Percentiles rank a stretch among this genome's conserved stretches.
Conservation (phyloP, 176 grass and related monocot genomes). For the maize (Zea mays) region Zm-B73-REFERENCE-NAM-5.0 NC_050104.1:28970001-28970500, state of each 20-base stretch:
- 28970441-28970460: conserved; percentile 22
- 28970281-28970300: conserved; percentile 24
- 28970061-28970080: too few species aligned
- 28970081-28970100: neutral
- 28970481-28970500: conserved; percentile 84
- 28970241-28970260: conserved; percentile 11
- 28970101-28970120: conserved; percentile 19
- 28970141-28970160: conserved; percentile 17
- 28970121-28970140: conserved; percentile 16
- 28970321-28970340: conserved; percentile 92
- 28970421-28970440: conserved; percentile 48
- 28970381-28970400: conserved; percentile 70
- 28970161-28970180: conserved; percentile 7
- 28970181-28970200: conserved; percentile 73
- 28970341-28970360: conserved; percentile 72
- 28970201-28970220: conserved; percentile 33
- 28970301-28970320: conserved; percentile 74
- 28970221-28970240: conserved; percentile 9
- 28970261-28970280: neutral
- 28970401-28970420: conserved; percentile 53
- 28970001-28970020: too few species aligned
- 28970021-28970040: too few species aligned
- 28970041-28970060: too few species aligned
- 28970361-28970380: conserved; percentile 74
- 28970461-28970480: conserved; percentile 52